These are phyloP conservation scores for Friedmanniomyces simplex DNA, from an alignment of 495 filamentous ascomycete species.

Conservation along the genomic window DNA sequence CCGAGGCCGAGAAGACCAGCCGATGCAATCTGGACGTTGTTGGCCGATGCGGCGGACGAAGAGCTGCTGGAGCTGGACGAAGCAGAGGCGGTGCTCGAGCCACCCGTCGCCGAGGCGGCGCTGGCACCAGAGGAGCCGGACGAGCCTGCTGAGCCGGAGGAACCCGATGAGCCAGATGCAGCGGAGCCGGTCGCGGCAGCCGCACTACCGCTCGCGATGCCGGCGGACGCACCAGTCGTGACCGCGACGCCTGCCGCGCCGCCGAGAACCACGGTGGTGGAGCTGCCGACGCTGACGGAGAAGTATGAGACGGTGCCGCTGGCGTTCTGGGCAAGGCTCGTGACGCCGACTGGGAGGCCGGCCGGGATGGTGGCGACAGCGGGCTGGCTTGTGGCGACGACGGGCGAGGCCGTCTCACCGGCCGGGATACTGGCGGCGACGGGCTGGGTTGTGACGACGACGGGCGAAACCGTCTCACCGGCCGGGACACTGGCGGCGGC, in stretches of 20 bases:
- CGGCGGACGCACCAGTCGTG: no score
- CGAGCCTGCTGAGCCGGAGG: not conserved
- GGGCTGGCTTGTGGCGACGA: constrained; percentile 32
- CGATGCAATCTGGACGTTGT: constrained; percentile 15
- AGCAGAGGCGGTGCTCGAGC: constrained; percentile 3
- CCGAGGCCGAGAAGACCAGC: constrained; percentile 19
- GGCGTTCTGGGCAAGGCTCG: constrained; percentile 19
- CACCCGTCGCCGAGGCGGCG: not conserved
- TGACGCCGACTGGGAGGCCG: constrained; percentile 30
- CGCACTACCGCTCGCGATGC: no score
- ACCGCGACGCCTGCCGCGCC: not conserved
- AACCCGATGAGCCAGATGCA: not conserved
- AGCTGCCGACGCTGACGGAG: constrained; percentile 19
- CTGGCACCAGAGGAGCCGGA: not conserved
- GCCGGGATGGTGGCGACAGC: constrained; percentile 41
- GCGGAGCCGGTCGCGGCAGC: not conserved
- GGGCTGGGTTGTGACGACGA: constrained; percentile 35
- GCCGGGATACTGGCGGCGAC: constrained; percentile 8
- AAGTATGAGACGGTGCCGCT: constrained; percentile 14
- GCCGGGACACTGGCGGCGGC: constrained; percentile 8
- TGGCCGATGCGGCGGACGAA: constrained; percentile 2
- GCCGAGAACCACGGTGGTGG: constrained; percentile 24
- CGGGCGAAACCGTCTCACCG: not conserved
- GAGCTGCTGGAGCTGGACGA: not conserved
- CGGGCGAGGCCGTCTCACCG: not conserved